These are phyloP conservation scores for Colletotrichum siamense DNA, from an alignment of 2,329 filamentous ascomycete genomes.

Conservation along the genomic window DNA sequence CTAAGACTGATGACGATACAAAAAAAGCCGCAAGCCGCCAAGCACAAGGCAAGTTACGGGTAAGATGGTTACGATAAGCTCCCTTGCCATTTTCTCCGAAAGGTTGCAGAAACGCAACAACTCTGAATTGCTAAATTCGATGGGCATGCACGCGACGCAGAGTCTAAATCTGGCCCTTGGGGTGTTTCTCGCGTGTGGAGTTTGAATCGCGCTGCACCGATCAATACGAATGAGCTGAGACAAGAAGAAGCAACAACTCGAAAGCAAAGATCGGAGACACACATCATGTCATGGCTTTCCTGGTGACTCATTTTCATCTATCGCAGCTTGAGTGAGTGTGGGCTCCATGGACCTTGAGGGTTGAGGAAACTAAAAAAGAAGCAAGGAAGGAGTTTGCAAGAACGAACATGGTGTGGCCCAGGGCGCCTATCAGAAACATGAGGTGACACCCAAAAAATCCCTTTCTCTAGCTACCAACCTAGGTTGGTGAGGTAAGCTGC, in stretches of 20 bases:
- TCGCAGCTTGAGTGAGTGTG: neutral
- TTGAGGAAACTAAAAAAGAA: neutral
- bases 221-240: neutral
- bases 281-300: neutral
- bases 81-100: neutral
- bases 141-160: neutral
- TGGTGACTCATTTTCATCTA: neutral
- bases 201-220: neutral
- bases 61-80: neutral
- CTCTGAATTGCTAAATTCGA: neutral
- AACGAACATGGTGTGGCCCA: neutral
- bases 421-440: neutral
- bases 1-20: no score
- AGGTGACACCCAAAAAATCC: neutral
- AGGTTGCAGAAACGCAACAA: neutral
- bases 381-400: neutral
- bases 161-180: neutral
- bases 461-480: neutral
- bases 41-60: no score
- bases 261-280: neutral
- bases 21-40: no score
- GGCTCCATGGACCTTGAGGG: neutral
- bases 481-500: neutral
- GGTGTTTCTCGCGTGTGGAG: neutral
- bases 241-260: constrained; percentile 6